Conservation (phyloP, 192 early-diverging fungal genomes). For the Linnemannia zychae region DNA sequence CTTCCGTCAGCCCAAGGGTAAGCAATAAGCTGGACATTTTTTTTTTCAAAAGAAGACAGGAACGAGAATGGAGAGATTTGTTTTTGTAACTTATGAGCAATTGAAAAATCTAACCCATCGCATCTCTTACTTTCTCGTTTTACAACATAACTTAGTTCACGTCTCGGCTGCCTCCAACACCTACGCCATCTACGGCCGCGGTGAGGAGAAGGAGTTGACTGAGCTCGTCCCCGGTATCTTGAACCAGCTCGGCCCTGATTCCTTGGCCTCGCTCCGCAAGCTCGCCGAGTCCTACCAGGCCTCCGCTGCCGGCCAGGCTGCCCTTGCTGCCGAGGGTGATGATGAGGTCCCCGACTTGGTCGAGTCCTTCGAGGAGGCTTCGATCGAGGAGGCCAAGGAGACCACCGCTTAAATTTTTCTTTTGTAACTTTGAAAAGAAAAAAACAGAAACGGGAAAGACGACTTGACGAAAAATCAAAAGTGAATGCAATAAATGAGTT, state of each 20-base stretch:
- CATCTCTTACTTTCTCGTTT: constrained; percentile 4
- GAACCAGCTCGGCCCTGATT: constrained; percentile 90
- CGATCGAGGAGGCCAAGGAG: constrained; percentile 49
- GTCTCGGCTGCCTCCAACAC: constrained; percentile 92
- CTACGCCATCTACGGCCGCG: constrained; percentile 91
- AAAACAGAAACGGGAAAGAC: constrained; percentile 9
- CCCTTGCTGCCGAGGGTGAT: constrained; percentile 71
- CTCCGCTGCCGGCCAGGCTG: constrained; percentile 63
- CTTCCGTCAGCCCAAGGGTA: constrained; percentile 91
- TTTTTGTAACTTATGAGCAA: no score
- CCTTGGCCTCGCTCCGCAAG: constrained; percentile 87
- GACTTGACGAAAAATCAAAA: neutral
- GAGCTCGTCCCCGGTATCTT: constrained; percentile 87
- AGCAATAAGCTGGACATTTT: neutral
- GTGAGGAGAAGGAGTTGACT: constrained; percentile 86
- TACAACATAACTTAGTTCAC: constrained; percentile 71
- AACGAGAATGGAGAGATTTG: no score
- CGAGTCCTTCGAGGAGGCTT: constrained; percentile 60
- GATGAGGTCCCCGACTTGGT: constrained; percentile 98
- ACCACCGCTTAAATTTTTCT: constrained; percentile 39
- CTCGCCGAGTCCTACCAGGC: constrained; percentile 89
- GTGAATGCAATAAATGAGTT: constrained; percentile 6
- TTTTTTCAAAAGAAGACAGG: neutral
- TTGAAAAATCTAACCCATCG: constrained; percentile 57
- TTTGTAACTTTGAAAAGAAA: neutral